Conservation (phyloP, 352 stramenopile genomes). For the Pythium sukuiense region DNA sequence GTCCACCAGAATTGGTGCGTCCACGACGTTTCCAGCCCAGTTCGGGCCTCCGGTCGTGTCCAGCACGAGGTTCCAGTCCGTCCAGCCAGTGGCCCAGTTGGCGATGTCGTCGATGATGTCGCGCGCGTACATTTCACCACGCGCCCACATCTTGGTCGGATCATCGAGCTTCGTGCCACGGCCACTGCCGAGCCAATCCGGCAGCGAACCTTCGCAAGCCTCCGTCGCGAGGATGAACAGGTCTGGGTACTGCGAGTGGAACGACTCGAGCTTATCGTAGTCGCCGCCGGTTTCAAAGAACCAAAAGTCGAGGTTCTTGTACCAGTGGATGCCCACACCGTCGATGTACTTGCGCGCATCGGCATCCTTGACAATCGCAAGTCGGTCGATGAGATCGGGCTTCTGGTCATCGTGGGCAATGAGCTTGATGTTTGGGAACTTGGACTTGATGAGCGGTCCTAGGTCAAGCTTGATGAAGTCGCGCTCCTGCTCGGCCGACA, state of each 20-base stretch:
- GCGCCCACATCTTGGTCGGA: conserved; percentile 49
- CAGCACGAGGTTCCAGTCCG: conserved; percentile 87
- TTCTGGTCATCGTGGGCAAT: conserved; percentile 87
- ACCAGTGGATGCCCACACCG: conserved; percentile 87
- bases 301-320: conserved; percentile 63
- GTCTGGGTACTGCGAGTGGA: conserved; percentile 56
- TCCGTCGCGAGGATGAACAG: conserved; percentile 85
- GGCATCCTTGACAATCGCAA: conserved; percentile 44
- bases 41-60: conserved; percentile 69
- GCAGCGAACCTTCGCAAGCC: conserved; percentile 64
- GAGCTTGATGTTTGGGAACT: conserved; percentile 80
- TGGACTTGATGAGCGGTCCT: conserved; percentile 53
- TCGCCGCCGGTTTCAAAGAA: conserved; percentile 38
- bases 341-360: conserved; percentile 72
- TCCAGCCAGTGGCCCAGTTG: conserved; percentile 77
- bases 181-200: conserved; percentile 48
- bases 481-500: conserved; percentile 39
- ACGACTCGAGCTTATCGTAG: conserved; percentile 49
- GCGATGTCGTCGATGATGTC: conserved; percentile 86
- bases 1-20: conserved; percentile 71
- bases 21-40: conserved; percentile 63
- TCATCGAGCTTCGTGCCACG: conserved; percentile 47
- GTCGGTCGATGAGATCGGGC: conserved; percentile 45
- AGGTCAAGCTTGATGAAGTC: conserved; percentile 77
- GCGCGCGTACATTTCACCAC: conserved; percentile 76